These are phyloP conservation scores for Coniochaeta hoffmannii DNA, from an alignment of 2,329 filamentous ascomycete species.

Conservation along the genomic window DNA sequence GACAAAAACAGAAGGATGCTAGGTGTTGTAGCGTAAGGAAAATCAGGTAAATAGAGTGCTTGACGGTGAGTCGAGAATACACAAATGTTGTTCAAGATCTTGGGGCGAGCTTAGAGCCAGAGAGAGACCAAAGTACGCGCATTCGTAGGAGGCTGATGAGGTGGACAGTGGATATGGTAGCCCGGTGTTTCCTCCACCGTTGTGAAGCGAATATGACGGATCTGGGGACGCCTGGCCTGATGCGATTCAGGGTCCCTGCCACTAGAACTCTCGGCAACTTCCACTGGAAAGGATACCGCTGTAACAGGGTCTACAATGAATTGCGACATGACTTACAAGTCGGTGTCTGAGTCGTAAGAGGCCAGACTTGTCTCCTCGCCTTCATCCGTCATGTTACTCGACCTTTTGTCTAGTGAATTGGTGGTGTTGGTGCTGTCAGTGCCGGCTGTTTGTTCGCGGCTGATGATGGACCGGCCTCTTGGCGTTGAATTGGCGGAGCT, in stretches of 20 bases:
- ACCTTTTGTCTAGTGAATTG: not conserved
- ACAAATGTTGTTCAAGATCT: not conserved
- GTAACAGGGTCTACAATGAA: no score
- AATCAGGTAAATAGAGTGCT: not conserved
- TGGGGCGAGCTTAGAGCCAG: not conserved
- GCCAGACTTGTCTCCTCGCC: slow-evolving; percentile 28
- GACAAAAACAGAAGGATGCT: not conserved
- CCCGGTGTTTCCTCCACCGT: not conserved
- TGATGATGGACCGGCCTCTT: slow-evolving; percentile 8
- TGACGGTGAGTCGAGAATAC: not conserved
- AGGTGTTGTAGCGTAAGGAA: not conserved
- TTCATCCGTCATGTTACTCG: slow-evolving; percentile 6
- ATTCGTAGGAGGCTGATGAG: not conserved
- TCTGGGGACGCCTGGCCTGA: not conserved
- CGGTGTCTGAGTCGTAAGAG: slow-evolving; percentile 41
- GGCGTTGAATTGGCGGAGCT: slow-evolving; percentile 15
- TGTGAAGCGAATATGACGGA: not conserved
- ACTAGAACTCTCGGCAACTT: slow-evolving; percentile 20
- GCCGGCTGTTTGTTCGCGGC: slow-evolving; percentile 24
- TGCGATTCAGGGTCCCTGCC: not conserved
- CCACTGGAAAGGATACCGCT: not conserved
- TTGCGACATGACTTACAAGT: slow-evolving; percentile 44
- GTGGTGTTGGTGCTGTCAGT: slow-evolving; percentile 21
- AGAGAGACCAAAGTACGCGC: not conserved
- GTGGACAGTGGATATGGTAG: not conserved